These are phyloP conservation scores for Rutstroemia sp. DNA, from an alignment of 2,329 filamentous ascomycete genomes.

Conservation along the genomic window DNA sequence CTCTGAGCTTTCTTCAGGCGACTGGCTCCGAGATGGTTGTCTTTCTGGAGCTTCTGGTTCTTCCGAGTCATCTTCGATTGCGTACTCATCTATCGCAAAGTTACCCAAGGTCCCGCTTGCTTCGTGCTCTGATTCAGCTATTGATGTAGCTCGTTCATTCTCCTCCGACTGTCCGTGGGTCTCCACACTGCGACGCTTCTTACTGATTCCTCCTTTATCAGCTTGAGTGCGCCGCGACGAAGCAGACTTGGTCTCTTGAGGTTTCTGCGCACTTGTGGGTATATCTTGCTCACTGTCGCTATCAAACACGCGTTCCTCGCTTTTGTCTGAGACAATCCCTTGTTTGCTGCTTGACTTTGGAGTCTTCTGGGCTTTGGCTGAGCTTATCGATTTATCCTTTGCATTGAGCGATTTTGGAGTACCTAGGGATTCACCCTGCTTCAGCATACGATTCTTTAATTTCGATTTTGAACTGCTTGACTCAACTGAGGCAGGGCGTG, in stretches of 20 bases:
- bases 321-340: not conserved
- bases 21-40: not conserved
- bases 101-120: not conserved
- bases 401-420: not conserved
- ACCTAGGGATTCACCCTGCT: not conserved
- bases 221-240: not conserved
- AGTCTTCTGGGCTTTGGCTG: not conserved
- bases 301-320: slow-evolving; percentile 5
- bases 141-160: not conserved
- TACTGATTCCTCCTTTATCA: not conserved
- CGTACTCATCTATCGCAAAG: not conserved
- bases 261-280: slow-evolving; percentile 6
- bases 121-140: not conserved
- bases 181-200: not conserved
- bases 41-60: not conserved
- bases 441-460: slow-evolving; percentile 2
- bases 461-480: slow-evolving; percentile 1
- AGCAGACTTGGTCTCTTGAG: not conserved
- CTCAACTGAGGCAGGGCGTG: not conserved
- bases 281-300: slow-evolving; percentile 3
- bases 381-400: not conserved
- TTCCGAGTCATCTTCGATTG: not conserved
- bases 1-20: not conserved
- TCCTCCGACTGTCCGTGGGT: not conserved
- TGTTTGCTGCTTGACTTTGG: not conserved